These are phyloP conservation scores for Penicillium sp. DNA, from an alignment of 2,329 filamentous ascomycete species.

Conservation along the genomic window DNA sequence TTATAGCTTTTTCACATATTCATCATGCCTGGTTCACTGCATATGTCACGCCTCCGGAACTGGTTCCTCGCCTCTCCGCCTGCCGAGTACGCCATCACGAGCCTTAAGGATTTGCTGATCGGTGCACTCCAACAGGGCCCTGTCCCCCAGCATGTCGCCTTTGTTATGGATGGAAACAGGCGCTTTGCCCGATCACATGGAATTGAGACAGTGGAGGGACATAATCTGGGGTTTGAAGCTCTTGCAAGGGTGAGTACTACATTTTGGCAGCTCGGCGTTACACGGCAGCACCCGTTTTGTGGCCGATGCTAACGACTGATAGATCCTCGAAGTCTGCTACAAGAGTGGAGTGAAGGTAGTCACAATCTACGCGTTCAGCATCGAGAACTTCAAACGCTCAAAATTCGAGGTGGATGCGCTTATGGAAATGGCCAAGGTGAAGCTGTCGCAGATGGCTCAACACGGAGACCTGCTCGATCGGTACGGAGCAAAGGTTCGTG, in stretches of 20 bases:
- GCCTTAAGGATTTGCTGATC: conserved; percentile 79
- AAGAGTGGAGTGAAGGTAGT: conserved; percentile 95
- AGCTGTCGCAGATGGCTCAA: conserved; percentile 84
- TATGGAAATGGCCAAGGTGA: conserved; percentile 97
- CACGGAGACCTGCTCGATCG: conserved; percentile 90
- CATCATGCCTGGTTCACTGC: conserved; percentile 50
- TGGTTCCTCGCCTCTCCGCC: conserved; percentile 88
- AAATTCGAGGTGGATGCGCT: conserved; percentile 95
- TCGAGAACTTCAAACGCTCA: conserved; percentile 97
- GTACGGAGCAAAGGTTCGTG: conserved; percentile 82
- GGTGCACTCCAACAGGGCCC: conserved; percentile 85
- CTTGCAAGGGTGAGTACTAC: conserved; percentile 67
- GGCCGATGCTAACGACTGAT: conserved; percentile 6
- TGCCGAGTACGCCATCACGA: conserved; percentile 80
- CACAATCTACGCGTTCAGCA: conserved; percentile 97
- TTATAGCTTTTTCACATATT: conserved; percentile 7
- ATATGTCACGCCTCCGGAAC: conserved; percentile 60
- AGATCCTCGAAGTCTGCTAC: conserved; percentile 97
- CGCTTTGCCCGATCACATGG: conserved; percentile 85
- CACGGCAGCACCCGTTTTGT: neutral
- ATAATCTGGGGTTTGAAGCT: conserved; percentile 93
- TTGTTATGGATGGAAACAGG: conserved; percentile 98
- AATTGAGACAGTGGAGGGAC: conserved; percentile 94
- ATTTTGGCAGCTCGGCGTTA: neutral
- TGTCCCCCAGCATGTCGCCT: conserved; percentile 93